Evolutionary conservation across 176 grass and related monocot species (phyloP).

Genomic region (Raddia guianensis): DNA sequence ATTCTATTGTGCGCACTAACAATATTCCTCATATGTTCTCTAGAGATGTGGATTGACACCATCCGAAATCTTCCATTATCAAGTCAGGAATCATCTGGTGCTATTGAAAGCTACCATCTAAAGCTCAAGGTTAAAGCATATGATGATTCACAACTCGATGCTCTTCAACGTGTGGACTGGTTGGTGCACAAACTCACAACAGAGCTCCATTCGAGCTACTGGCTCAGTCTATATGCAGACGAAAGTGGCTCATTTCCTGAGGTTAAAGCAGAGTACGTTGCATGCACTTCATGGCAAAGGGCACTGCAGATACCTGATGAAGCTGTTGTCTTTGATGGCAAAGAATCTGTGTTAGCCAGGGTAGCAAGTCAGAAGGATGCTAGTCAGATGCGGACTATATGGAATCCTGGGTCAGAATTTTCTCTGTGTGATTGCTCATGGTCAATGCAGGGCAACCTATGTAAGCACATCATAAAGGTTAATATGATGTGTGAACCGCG

Average conservation of each 20-base stretch:
- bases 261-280: constrained; percentile 80
- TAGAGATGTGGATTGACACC: constrained; percentile 93
- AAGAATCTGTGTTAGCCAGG: constrained; percentile 54
- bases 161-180: constrained; percentile 87
- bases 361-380: constrained; percentile 74
- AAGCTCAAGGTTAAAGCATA: constrained; percentile 91
- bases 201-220: constrained; percentile 86
- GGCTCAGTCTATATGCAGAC: constrained; percentile 79
- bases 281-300: constrained; percentile 86
- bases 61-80: constrained; percentile 73
- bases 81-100: constrained; percentile 75
- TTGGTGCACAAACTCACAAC: constrained; percentile 92
- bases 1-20: constrained; percentile 17
- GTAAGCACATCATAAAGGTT: constrained; percentile 90
- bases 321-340: constrained; percentile 58
- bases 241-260: constrained; percentile 85
- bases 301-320: constrained; percentile 69
- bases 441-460: constrained; percentile 90
- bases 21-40: constrained; percentile 30
- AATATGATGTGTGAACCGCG: constrained; percentile 54
- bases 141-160: constrained; percentile 75
- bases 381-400: constrained; percentile 50
- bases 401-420: constrained; percentile 87
- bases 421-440: constrained; percentile 74
- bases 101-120: constrained; percentile 87